Percentiles rank a stretch among this genome's conserved stretches.
phyloP scores from a whole-genome alignment of 2,329 filamentous ascomycete species.

The Lachnellula hyalina region DNA sequence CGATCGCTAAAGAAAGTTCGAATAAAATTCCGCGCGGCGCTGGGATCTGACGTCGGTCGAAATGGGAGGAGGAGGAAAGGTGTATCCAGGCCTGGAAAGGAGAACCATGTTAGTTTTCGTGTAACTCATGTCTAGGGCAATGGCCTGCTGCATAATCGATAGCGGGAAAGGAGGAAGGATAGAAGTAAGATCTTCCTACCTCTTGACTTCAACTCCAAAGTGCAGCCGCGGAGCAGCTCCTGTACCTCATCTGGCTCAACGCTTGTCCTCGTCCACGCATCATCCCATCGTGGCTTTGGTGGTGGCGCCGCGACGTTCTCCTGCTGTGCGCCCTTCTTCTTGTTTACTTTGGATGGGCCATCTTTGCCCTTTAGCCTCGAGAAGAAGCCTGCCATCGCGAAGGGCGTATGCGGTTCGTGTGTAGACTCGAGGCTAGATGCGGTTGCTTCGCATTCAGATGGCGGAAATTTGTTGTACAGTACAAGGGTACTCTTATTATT shows the following conservation, averaged over 20 bases:
- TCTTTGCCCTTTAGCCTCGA: conserved; percentile 63
- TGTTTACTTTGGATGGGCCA: conserved; percentile 46
- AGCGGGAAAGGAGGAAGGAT: conserved; percentile 18
- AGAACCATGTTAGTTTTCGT: conserved; percentile 21
- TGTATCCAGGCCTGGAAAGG: conserved; percentile 66
- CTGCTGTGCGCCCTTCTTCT: conserved; percentile 60
- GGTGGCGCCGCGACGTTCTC: conserved; percentile 45
- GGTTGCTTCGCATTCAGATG: neutral
- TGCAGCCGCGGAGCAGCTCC: conserved; percentile 79
- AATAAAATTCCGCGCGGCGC: conserved; percentile 85
- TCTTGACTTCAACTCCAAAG: conserved; percentile 87
- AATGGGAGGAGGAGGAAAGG: conserved; percentile 94
- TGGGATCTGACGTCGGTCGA: conserved; percentile 86
- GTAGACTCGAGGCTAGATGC: neutral
- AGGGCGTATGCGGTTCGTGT: neutral
- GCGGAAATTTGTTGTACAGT: neutral
- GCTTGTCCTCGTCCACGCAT: conserved; percentile 77
- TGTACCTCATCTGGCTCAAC: conserved; percentile 88
- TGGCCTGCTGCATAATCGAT: conserved; percentile 24
- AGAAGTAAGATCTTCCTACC: conserved; percentile 51
- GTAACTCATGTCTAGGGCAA: neutral
- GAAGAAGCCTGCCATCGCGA: conserved; percentile 30
- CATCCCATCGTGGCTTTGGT: conserved; percentile 74
- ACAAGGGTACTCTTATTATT: no score
- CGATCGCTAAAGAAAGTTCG: conserved; percentile 81